Evolutionary conservation across 164 flowering plant genomes (phyloP).

Genomic region (Umbellularia californica): DNA sequence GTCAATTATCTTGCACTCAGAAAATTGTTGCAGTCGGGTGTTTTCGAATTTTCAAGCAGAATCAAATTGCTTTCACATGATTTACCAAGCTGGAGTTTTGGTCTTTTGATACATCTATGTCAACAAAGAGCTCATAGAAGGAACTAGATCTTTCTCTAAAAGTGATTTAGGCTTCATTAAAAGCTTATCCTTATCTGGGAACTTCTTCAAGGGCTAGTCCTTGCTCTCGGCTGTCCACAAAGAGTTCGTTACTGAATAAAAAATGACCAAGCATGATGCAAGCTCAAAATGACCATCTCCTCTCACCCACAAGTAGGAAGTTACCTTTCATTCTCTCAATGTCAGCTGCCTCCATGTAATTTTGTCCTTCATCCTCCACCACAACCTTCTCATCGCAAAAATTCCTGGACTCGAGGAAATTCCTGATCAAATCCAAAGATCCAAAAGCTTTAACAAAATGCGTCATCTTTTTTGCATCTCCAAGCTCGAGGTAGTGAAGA

Average conservation of each 20-base stretch:
- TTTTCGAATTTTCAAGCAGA: slow-evolving; percentile 25
- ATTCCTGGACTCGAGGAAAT: slow-evolving; percentile 27
- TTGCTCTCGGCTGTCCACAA: slow-evolving; percentile 40
- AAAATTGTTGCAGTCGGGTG: slow-evolving; percentile 36
- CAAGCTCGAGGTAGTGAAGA: slow-evolving; percentile 30
- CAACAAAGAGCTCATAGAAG: slow-evolving; percentile 25
- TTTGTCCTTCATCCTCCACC: slow-evolving; percentile 46
- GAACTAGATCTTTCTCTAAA: slow-evolving; percentile 24
- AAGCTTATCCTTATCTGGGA: slow-evolving; percentile 35
- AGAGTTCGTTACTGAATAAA: slow-evolving; percentile 33
- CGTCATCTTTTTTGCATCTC: slow-evolving; percentile 38
- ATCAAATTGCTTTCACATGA: slow-evolving; percentile 21
- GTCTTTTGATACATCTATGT: slow-evolving; percentile 25
- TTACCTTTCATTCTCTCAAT: slow-evolving; percentile 46
- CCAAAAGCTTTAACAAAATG: slow-evolving; percentile 36
- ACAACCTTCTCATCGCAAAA: slow-evolving; percentile 45
- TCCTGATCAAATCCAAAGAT: slow-evolving; percentile 29
- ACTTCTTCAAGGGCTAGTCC: slow-evolving; percentile 60
- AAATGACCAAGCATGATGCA: slow-evolving; percentile 39
- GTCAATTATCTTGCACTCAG: slow-evolving; percentile 48
- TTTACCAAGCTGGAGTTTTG: slow-evolving; percentile 19
- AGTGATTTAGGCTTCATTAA: slow-evolving; percentile 32
- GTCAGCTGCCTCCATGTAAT: slow-evolving; percentile 49
- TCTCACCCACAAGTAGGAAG: slow-evolving; percentile 41
- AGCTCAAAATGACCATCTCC: slow-evolving; percentile 39